A percentile compares a stretch with the other conserved stretches of the same genome.
These are phyloP conservation scores for Leccinum variicolor DNA, from an alignment of 768 basidiomycete species.

Conservation along the genomic window DNA sequence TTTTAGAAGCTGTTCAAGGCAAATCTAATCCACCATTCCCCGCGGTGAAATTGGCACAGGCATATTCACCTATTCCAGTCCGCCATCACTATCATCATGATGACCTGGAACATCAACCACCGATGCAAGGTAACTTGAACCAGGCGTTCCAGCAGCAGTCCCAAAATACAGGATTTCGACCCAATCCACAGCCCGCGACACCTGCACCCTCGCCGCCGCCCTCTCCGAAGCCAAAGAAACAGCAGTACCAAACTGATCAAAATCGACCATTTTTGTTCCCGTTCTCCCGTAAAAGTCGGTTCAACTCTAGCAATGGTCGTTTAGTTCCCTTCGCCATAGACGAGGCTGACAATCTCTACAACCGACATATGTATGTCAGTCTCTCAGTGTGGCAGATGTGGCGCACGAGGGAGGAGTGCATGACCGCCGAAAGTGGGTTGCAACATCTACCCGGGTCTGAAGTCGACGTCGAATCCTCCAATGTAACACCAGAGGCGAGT, in stretches of 20 bases:
- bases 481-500: constrained; percentile 41
- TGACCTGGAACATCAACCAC: constrained; percentile 53
- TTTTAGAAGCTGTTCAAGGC: constrained; percentile 19
- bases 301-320: constrained; percentile 50
- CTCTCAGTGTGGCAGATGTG: constrained; percentile 91
- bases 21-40: constrained; percentile 36
- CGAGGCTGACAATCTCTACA: constrained; percentile 90
- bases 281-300: constrained; percentile 65
- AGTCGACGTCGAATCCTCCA: constrained; percentile 51
- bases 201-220: constrained; percentile 88
- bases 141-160: constrained; percentile 36
- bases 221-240: constrained; percentile 92
- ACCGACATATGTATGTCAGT: constrained; percentile 86
- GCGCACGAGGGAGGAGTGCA: constrained; percentile 92
- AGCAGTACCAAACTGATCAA: constrained; percentile 98
- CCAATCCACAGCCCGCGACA: constrained; percentile 71
- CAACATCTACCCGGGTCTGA: constrained; percentile 73
- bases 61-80: constrained; percentile 89
- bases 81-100: constrained; percentile 94
- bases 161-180: constrained; percentile 27
- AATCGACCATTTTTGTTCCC: constrained; percentile 92
- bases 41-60: constrained; percentile 76
- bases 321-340: constrained; percentile 95
- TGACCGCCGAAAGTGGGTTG: constrained; percentile 89
- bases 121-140: constrained; percentile 34